A percentile compares a stretch with the other conserved stretches of the same genome.
Conservation (phyloP, 2,329 filamentous ascomycete genomes). For the Penicillium sclerotigenum region DNA sequence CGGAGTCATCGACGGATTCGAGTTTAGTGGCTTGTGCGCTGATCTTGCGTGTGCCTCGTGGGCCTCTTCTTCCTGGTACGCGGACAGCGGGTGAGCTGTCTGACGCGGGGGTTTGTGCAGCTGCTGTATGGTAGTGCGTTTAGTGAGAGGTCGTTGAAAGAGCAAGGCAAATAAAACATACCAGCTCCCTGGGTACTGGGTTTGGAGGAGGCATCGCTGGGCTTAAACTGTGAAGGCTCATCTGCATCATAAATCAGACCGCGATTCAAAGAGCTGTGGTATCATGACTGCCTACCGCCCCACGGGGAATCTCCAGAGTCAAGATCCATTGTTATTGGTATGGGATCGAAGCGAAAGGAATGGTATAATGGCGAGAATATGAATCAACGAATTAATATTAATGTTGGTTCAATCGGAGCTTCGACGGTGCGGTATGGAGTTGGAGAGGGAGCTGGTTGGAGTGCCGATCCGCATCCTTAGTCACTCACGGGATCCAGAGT, state of each 20-base stretch:
- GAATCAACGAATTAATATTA: constrained; percentile 1
- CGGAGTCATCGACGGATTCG: constrained; percentile 60
- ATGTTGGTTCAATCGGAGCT: constrained; percentile 10
- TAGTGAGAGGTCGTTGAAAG: constrained; percentile 19
- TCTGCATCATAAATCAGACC: constrained; percentile 36
- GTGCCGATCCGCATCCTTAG: constrained; percentile 26
- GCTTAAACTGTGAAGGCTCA: constrained; percentile 45
- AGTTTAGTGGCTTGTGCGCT: constrained; percentile 60
- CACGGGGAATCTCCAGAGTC: constrained; percentile 49
- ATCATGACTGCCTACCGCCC: constrained; percentile 43
- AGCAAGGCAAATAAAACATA: constrained; percentile 19
- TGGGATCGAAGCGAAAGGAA: neutral
- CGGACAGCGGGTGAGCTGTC: constrained; percentile 44
- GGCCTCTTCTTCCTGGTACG: constrained; percentile 49
- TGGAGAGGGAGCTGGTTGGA: constrained; percentile 20
- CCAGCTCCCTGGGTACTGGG: constrained; percentile 31
- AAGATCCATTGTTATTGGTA: constrained; percentile 36
- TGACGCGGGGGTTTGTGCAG: constrained; percentile 33
- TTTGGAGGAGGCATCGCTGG: constrained; percentile 25
- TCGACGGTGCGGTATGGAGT: constrained; percentile 1
- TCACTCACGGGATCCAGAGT: constrained; percentile 25
- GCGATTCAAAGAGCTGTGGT: constrained; percentile 22
- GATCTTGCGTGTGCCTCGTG: constrained; percentile 55
- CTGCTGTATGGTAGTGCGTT: constrained; percentile 24
- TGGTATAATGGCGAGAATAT: neutral